phyloP scores from a whole-genome alignment of 441 rosid genomes.

The Theobroma grandiflorum region DNA sequence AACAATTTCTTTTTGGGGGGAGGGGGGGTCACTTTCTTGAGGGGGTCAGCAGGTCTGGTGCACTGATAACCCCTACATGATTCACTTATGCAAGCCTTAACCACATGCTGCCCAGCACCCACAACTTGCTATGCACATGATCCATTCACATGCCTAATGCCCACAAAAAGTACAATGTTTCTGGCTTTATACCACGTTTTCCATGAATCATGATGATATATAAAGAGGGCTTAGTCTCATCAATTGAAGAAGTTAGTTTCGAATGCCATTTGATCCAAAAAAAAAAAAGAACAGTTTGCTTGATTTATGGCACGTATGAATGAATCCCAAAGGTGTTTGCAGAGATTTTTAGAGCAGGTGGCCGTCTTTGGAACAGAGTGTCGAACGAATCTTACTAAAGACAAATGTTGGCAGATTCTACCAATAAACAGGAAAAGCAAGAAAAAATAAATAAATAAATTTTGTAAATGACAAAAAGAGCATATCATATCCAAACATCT shows the following conservation, averaged over 20 bases:
- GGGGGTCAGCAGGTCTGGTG: background rate
- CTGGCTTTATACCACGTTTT: background rate
- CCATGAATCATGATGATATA: background rate
- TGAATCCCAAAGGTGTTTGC: no score
- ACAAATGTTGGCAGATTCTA: background rate
- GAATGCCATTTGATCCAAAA: background rate
- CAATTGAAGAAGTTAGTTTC: background rate
- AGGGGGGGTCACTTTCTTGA: background rate
- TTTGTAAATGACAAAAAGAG: background rate
- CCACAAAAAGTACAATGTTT: background rate
- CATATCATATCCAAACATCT: slow-evolving; percentile 13
- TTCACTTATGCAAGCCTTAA: background rate
- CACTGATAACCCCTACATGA: background rate
- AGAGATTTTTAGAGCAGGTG: background rate
- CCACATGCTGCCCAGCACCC: background rate
- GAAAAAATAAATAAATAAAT: background rate
- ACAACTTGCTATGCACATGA: slow-evolving; percentile 9
- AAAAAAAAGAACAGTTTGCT: background rate
- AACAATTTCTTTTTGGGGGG: background rate
- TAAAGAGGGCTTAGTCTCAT: background rate
- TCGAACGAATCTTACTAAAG: background rate
- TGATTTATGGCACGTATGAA: background rate
- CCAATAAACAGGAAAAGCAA: background rate
- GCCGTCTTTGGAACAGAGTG: background rate
- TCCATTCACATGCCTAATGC: background rate